Base-by-base conservation (phyloP, 768 basidiomycete genomes). In the Mycena vitilis region DNA sequence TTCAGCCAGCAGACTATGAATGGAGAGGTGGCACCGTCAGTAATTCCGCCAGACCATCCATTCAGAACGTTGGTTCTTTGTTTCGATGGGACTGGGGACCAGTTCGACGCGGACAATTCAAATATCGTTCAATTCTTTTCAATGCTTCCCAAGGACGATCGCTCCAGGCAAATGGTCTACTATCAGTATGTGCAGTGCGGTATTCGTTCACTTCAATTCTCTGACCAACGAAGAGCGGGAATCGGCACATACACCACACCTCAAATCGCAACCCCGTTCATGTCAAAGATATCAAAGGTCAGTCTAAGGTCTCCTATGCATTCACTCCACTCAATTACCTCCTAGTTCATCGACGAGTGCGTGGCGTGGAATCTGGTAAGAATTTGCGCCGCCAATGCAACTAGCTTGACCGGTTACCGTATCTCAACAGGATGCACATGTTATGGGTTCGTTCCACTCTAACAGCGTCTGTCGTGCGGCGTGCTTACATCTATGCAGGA, bases 181-280 rank as follows among this genome's bases (percentile, higher is more conserved):
- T 84, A 84, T 69, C 83, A 84, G 77, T 54, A 20, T 10, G 23
- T 44, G 10, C 5, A 44, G 30, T 20, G 16, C 34, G 9, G 34
- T 45, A 20, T 22, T 37, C 16, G 36, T 30, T 47, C 13, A 30
- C 40, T 5, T 20, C 1, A 34, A 38, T 51, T 23, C 63, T 69
- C 22, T 45, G 55, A 48, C 45, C 30, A 7, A 25, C 22, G 20
- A 36, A 70, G 88, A 84, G 85, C 89, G 30, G 89, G 89, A 9
- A 89, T 90, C 52, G 89, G 89, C 5, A 90, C 89, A 1, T 90
- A 90, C 60, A 84, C 82, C 9, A 77, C 81, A 9, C 87, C 87
- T 0, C 72, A 85, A 66, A 79, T 87, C 20, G 86, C 84, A 5
- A 86, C 86, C 2, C 87, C 86, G 0, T 54, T 85, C 4, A 73